A percentile compares a stretch with the other conserved stretches of the same genome.
Evolutionary conservation across 148 eudicot species (phyloP).

Genomic region (Chenopodium album): DNA sequence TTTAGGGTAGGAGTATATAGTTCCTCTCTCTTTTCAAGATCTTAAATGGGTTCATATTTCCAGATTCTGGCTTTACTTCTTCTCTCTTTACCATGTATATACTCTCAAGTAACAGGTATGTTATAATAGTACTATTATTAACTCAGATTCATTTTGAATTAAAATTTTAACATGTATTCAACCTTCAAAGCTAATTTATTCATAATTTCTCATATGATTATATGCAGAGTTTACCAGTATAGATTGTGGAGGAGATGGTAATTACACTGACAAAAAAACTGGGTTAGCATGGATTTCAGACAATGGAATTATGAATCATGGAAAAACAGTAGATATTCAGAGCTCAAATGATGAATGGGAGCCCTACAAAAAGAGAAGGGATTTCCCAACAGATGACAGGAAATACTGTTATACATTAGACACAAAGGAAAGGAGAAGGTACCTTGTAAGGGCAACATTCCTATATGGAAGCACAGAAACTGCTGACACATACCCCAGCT

Average conservation of each 20-base stretch:
- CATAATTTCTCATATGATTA: background rate
- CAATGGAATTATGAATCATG: constrained; percentile 44
- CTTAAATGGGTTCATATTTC: constrained; percentile 51
- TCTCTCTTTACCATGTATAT: constrained; percentile 37
- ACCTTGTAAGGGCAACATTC: constrained; percentile 78
- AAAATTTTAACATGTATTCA: background rate
- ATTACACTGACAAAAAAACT: constrained; percentile 66
- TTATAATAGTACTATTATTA: constrained; percentile 2
- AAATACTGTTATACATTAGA: constrained; percentile 75
- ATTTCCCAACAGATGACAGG: constrained; percentile 61
- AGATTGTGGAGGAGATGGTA: constrained; percentile 82
- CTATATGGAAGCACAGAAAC: constrained; percentile 58
- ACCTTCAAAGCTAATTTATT: background rate
- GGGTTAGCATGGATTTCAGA: constrained; percentile 77
- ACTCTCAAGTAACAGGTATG: constrained; percentile 76
- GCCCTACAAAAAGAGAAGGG: constrained; percentile 63
- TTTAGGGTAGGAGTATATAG: constrained; percentile 14
- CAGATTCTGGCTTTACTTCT: constrained; percentile 35
- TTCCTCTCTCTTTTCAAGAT: constrained; percentile 20
- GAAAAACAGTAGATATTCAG: constrained; percentile 41
- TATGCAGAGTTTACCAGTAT: constrained; percentile 88
- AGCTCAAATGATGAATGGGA: constrained; percentile 35
- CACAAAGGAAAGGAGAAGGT: constrained; percentile 75
- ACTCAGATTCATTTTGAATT: background rate
- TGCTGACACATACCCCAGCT: constrained; percentile 65